Percentiles rank a stretch among this genome's conserved stretches.
Evolutionary conservation across 2,329 filamentous ascomycete genomes (phyloP).

Genomic region (Akanthomyces uredinophilus): DNA sequence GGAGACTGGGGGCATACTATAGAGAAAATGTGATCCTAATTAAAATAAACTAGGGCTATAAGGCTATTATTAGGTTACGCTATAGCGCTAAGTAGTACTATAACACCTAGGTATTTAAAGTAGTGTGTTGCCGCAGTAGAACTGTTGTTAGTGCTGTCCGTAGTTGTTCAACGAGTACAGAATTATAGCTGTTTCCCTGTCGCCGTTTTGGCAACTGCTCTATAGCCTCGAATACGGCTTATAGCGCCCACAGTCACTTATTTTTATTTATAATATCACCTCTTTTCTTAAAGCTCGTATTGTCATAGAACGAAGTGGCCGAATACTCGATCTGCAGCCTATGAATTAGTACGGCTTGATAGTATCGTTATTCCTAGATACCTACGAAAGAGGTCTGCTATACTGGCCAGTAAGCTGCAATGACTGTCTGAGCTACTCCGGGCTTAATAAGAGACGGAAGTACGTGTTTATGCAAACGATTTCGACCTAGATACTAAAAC

Average conservation of each 20-base stretch:
- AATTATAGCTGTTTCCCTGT: not conserved
- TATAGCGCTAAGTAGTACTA: too few species aligned
- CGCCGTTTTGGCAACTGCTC: not conserved
- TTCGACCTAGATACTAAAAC: not conserved
- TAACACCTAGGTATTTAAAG: too few species aligned
- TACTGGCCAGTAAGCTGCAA: not conserved
- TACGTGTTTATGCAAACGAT: not conserved
- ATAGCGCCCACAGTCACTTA: not conserved
- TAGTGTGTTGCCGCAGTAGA: too few species aligned
- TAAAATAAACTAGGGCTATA: too few species aligned
- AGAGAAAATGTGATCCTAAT: too few species aligned
- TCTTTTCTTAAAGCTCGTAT: not conserved
- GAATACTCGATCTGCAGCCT: not conserved
- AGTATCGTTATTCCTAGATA: not conserved
- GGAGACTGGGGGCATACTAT: too few species aligned
- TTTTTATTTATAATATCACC: not conserved
- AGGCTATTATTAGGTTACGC: too few species aligned
- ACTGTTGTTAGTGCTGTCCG: not conserved
- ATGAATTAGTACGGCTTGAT: not conserved
- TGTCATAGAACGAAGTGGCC: not conserved
- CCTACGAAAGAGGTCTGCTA: not conserved
- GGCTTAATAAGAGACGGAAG: not conserved
- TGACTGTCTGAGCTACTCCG: not conserved
- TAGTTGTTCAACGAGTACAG: not conserved
- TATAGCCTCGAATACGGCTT: not conserved